These are phyloP conservation scores for Rhodotorula sp. DNA, from an alignment of 1,284 basidiomycete genomes.

Conservation along the genomic window DNA sequence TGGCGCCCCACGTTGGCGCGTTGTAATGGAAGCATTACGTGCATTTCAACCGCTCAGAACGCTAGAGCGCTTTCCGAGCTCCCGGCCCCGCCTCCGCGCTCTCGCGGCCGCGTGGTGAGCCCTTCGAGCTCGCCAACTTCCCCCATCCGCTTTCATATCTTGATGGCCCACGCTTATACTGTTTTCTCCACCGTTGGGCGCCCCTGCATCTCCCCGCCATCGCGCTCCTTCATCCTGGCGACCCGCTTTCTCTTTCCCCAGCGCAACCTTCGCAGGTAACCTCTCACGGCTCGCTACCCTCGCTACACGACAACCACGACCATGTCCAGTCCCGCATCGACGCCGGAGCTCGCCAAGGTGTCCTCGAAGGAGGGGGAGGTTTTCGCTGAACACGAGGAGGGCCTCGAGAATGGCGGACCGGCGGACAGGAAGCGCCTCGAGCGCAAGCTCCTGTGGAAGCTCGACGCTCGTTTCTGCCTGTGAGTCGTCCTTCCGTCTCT, in stretches of 20 bases:
- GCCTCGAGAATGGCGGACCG: neutral
- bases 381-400: slow-evolving; percentile 16
- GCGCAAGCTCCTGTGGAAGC: slow-evolving; percentile 47
- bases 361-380: slow-evolving; percentile 21
- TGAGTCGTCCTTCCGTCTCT: neutral
- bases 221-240: neutral
- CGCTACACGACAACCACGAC: neutral
- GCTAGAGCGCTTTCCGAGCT: no score
- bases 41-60: no score
- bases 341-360: slow-evolving; percentile 1
- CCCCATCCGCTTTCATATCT: no score
- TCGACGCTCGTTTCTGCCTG: slow-evolving; percentile 46
- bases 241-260: neutral
- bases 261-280: slow-evolving; percentile 2
- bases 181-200: neutral
- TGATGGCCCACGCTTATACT: neutral
- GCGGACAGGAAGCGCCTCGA: slow-evolving; percentile 41
- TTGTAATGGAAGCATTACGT: no score
- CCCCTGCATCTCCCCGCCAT: neutral
- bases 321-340: neutral
- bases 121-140: no score
- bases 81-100: no score
- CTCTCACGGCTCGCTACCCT: no score
- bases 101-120: no score
- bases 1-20: no score